Evolutionary conservation across 1,284 basidiomycete species (phyloP).

Genomic region (Boletus smithii): DNA sequence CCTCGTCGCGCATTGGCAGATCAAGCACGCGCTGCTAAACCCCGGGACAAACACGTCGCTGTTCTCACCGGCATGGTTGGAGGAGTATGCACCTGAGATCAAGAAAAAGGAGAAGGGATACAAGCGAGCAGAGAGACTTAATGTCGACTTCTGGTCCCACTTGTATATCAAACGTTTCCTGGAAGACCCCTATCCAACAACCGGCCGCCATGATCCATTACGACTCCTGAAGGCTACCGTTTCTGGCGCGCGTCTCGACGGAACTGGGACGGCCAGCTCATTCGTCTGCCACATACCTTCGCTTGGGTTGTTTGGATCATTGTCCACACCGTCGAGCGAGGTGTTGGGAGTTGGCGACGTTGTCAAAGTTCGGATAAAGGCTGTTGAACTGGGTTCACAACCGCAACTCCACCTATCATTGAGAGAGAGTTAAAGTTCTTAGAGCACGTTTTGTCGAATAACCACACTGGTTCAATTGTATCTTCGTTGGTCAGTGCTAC

Average conservation of each 20-base stretch:
- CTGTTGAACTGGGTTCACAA: slow-evolving; percentile 25
- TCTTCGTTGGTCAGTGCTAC: too few relatives aligned
- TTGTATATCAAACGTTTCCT: slow-evolving; percentile 34
- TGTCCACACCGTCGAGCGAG: slow-evolving; percentile 10
- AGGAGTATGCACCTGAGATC: slow-evolving; percentile 34
- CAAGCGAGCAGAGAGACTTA: slow-evolving; percentile 22
- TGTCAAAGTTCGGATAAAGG: slow-evolving; percentile 23
- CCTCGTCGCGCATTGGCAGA: slow-evolving; percentile 89
- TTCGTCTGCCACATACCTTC: slow-evolving; percentile 27
- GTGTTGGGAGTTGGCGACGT: slow-evolving; percentile 23
- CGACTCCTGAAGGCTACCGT: slow-evolving; percentile 24
- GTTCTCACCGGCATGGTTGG: slow-evolving; percentile 46
- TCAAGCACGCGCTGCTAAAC: slow-evolving; percentile 74
- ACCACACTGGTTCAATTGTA: too few relatives aligned
- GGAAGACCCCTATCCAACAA: slow-evolving; percentile 23
- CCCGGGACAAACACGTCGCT: slow-evolving; percentile 32
- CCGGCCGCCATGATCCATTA: slow-evolving; percentile 26
- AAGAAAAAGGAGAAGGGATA: slow-evolving; percentile 31
- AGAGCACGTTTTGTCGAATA: not conserved
- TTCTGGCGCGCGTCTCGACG: slow-evolving; percentile 17
- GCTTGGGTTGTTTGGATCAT: slow-evolving; percentile 24
- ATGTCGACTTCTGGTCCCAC: slow-evolving; percentile 49
- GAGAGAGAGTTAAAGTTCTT: slow-evolving; percentile 3
- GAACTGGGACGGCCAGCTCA: slow-evolving; percentile 8
- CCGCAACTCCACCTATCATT: slow-evolving; percentile 21